These are phyloP conservation scores for Mycena rebaudengoi DNA, from an alignment of 768 basidiomycete species.

Conservation along the genomic window DNA sequence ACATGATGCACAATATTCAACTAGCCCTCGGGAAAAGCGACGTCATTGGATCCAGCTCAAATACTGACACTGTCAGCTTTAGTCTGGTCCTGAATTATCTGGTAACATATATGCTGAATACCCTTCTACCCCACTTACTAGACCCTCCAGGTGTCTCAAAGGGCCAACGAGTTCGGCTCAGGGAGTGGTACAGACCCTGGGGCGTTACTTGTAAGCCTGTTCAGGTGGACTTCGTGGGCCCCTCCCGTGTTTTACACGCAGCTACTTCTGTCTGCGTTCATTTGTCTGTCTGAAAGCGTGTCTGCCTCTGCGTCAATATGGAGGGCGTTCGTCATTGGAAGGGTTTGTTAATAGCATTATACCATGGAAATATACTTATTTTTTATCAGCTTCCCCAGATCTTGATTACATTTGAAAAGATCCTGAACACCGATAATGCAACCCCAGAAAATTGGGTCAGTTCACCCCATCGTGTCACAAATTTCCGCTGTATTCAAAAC, in stretches of 20 bases:
- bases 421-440: constrained; percentile 59
- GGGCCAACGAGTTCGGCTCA: constrained; percentile 69
- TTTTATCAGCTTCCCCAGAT: constrained; percentile 65
- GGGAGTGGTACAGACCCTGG: constrained; percentile 63
- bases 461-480: too few species aligned
- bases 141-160: constrained; percentile 57
- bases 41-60: constrained; percentile 63
- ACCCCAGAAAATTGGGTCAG: constrained; percentile 68
- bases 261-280: constrained; percentile 68
- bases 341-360: constrained; percentile 54
- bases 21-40: constrained; percentile 66
- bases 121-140: constrained; percentile 15
- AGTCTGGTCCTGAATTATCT: constrained; percentile 68
- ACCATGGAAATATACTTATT: neutral
- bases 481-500: constrained; percentile 6
- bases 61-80: constrained; percentile 71
- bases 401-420: constrained; percentile 62
- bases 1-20: constrained; percentile 73
- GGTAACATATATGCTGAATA: constrained; percentile 47
- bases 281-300: constrained; percentile 64
- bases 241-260: constrained; percentile 74
- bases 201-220: constrained; percentile 61
- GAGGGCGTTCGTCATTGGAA: constrained; percentile 76
- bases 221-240: constrained; percentile 71
- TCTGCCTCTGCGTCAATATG: constrained; percentile 55